Evolutionary conservation across 805 yeast species (phyloP), one percentile per base, ranked within the genome.

Genomic region (Candida railenensis): DNA sequence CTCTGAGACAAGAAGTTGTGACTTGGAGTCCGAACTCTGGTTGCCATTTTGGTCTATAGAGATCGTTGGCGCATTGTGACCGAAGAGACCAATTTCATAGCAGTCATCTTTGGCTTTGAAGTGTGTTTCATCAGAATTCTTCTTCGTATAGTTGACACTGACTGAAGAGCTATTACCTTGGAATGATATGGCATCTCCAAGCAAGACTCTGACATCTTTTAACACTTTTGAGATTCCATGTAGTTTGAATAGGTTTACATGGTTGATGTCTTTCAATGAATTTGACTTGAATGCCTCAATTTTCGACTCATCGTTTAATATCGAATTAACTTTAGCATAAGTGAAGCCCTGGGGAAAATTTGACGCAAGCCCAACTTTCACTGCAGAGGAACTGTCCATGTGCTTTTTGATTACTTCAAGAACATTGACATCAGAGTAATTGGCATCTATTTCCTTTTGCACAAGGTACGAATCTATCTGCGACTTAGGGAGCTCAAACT

Each of bases 1-100:
- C 59, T 92, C 96, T 0, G 92, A 77, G 1, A 92, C 97, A 21
- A 92, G 69, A 2, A 71, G 56, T 34, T 80, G 81, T 0, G 96
- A 82, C 32, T 71, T 66, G 0, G 81, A 62, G 34, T 50, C 52
- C n/a, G 28, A 32, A 33, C 53, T 50, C 43, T 58, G 63, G n/a
- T 48, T 50, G 4, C 44, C 44, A 15, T 54, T 55, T 8, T 42
- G 43, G 9, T 50, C 37, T 22, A 55, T 40, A 5, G 50, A 49
- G 12, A 59, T 46, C 4, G 42, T 49, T 4, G 56, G 45, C 5
- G 30, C 30, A 25, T 25, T 25, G 5, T 5, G 5, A 11, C 30
- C 30, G 11, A 11, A 25, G 5, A 25, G 11, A 20, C 54, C 51
- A 18, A 44, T 44, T 3, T 51, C 42, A 8, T 40, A 37, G 15